Evolutionary conservation across 768 basidiomycete species (phyloP).

Genomic region (Artomyces pyxidatus): DNA sequence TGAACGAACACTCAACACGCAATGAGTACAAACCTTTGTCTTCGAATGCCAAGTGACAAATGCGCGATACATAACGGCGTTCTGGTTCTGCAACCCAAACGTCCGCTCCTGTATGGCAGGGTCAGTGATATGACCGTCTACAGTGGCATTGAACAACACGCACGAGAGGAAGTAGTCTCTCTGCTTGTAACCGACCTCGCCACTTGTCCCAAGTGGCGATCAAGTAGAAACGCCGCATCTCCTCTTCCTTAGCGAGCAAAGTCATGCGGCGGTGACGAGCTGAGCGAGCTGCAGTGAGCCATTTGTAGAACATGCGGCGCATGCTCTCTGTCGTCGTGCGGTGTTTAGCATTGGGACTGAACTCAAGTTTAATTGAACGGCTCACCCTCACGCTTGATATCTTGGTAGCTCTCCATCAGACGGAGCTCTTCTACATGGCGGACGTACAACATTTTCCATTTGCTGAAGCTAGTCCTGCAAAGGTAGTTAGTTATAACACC

Average conservation of each 20-base stretch:
- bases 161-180: slow-evolving; percentile 58
- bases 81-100: slow-evolving; percentile 51
- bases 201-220: slow-evolving; percentile 70
- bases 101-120: slow-evolving; percentile 31
- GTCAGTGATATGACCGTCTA: not conserved
- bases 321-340: slow-evolving; percentile 42
- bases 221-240: slow-evolving; percentile 45
- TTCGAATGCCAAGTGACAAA: slow-evolving; percentile 71
- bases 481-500: not conserved
- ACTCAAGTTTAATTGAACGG: not conserved
- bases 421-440: slow-evolving; percentile 65
- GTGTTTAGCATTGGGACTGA: not conserved
- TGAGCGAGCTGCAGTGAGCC: slow-evolving; percentile 54
- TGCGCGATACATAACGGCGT: slow-evolving; percentile 53
- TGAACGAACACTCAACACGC: slow-evolving; percentile 4
- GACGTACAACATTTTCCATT: slow-evolving; percentile 57
- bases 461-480: slow-evolving; percentile 47
- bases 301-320: slow-evolving; percentile 60
- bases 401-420: slow-evolving; percentile 78
- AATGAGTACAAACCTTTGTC: slow-evolving; percentile 43
- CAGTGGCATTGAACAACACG: slow-evolving; percentile 16
- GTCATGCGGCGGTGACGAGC: slow-evolving; percentile 52
- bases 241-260: slow-evolving; percentile 54
- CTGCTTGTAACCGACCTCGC: slow-evolving; percentile 63
- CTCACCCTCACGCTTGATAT: slow-evolving; percentile 73